Evolutionary conservation across 2,329 filamentous ascomycete species (phyloP).

Genomic region (Metarhizium sp.): DNA sequence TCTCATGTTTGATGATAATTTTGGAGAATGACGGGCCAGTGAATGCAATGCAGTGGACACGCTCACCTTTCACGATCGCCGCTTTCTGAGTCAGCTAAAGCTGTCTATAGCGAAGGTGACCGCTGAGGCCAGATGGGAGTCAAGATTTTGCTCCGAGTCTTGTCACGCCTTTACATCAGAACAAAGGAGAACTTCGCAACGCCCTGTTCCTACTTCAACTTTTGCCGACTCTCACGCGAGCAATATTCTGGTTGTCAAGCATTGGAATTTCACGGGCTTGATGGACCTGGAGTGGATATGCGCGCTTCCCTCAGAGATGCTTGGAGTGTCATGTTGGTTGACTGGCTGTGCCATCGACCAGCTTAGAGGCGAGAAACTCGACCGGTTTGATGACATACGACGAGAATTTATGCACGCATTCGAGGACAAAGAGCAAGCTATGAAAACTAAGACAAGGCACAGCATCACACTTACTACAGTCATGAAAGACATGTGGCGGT

Average conservation of each 20-base stretch:
- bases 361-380: background rate
- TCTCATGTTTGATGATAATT: conserved; percentile 17
- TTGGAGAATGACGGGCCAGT: conserved; percentile 23
- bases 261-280: background rate
- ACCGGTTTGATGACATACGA: background rate
- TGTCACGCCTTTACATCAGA: conserved; percentile 16
- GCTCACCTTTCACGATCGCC: conserved; percentile 13
- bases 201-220: conserved; percentile 19
- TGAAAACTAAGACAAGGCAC: background rate
- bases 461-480: conserved; percentile 5
- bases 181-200: conserved; percentile 10
- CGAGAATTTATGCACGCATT: background rate
- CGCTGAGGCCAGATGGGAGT: conserved; percentile 19
- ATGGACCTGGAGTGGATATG: conserved; percentile 3
- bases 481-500: conserved; percentile 12
- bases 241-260: conserved; percentile 25
- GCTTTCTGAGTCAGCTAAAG: conserved; percentile 16
- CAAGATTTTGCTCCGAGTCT: conserved; percentile 12
- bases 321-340: background rate
- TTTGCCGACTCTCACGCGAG: conserved; percentile 22
- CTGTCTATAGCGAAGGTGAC: conserved; percentile 10
- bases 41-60: conserved; percentile 19
- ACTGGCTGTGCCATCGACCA: background rate
- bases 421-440: background rate
- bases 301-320: background rate